These are phyloP conservation scores for Sanghuangporus baumii DNA, from an alignment of 1,284 basidiomycete genomes.

Conservation along the genomic window DNA sequence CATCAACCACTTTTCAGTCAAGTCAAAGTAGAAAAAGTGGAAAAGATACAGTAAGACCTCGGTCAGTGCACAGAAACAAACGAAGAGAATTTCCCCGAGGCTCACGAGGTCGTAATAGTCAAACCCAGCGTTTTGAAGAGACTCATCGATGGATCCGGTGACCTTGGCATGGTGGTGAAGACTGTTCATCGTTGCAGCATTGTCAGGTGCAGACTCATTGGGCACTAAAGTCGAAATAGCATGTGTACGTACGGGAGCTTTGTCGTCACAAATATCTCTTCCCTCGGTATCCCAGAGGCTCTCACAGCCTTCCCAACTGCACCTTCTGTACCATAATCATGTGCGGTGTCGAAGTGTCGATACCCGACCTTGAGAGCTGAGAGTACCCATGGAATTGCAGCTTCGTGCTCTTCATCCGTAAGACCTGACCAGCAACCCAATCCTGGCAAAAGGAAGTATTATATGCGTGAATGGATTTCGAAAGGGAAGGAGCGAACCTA, in stretches of 20 bases:
- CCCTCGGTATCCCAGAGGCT: slow-evolving; percentile 29
- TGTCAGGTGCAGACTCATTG: not conserved
- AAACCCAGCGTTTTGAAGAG: slow-evolving; percentile 18
- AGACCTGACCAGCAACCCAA: slow-evolving; percentile 21
- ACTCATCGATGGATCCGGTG: slow-evolving; percentile 19
- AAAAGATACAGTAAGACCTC: not conserved
- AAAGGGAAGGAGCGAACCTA: slow-evolving; percentile 12
- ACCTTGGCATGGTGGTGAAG: slow-evolving; percentile 20
- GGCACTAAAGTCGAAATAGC: not conserved
- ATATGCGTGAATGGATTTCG: not conserved
- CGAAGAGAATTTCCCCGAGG: not conserved
- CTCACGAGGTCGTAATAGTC: slow-evolving; percentile 22
- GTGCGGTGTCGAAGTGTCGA: slow-evolving; percentile 24
- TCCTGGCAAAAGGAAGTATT: slow-evolving; percentile 11
- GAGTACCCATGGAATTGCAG: slow-evolving; percentile 19
- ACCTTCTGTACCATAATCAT: slow-evolving; percentile 29
- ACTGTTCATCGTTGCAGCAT: slow-evolving; percentile 7
- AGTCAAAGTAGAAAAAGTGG: too few relatives aligned
- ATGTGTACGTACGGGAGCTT: slow-evolving; percentile 31
- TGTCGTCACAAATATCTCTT: slow-evolving; percentile 37
- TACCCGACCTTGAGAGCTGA: slow-evolving; percentile 23
- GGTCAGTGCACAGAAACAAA: not conserved
- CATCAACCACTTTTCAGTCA: slow-evolving; percentile 19
- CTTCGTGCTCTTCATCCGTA: slow-evolving; percentile 16
- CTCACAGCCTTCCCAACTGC: slow-evolving; percentile 35